phyloP scores from a whole-genome alignment of 148 eudicot genomes.

The Chenopodium suecicum region DNA sequence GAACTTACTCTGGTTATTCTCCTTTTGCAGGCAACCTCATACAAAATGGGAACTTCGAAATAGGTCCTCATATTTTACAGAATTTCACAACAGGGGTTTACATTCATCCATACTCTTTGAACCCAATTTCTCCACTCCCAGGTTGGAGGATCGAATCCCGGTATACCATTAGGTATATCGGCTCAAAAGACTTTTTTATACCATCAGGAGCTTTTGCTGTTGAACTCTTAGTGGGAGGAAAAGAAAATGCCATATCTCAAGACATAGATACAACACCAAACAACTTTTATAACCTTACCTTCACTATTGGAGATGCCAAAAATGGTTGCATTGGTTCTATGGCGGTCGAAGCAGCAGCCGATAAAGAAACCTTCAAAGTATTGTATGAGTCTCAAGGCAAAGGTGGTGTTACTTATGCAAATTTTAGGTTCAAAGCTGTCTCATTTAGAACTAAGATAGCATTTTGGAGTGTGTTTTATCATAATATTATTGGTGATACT shows the following conservation, averaged over 20 bases:
- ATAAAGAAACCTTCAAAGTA: constrained; percentile 21
- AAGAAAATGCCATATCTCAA: constrained; percentile 72
- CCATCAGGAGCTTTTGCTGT: not conserved
- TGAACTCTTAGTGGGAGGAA: constrained; percentile 47
- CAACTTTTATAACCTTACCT: constrained; percentile 31
- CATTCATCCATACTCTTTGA: not conserved
- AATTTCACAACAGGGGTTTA: not conserved
- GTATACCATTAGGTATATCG: not conserved
- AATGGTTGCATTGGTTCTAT: constrained; percentile 44
- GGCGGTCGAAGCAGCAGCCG: constrained; percentile 41
- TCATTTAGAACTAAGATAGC: constrained; percentile 28
- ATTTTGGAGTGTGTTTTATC: constrained; percentile 56
- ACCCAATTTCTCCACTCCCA: not conserved
- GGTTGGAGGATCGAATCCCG: not conserved
- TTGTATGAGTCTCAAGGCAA: constrained; percentile 36
- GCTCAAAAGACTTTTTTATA: not conserved
- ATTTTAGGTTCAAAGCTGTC: constrained; percentile 30
- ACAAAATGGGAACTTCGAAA: not conserved
- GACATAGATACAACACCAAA: constrained; percentile 32
- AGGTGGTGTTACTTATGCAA: constrained; percentile 31
- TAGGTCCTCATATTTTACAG: not conserved
- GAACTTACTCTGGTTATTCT: not conserved
- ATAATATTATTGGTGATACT: constrained; percentile 48
- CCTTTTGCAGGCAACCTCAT: not conserved
- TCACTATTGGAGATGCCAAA: constrained; percentile 38